These are phyloP conservation scores for Tetracladium marchalianum DNA, from an alignment of 495 filamentous ascomycete species.

Conservation along the genomic window DNA sequence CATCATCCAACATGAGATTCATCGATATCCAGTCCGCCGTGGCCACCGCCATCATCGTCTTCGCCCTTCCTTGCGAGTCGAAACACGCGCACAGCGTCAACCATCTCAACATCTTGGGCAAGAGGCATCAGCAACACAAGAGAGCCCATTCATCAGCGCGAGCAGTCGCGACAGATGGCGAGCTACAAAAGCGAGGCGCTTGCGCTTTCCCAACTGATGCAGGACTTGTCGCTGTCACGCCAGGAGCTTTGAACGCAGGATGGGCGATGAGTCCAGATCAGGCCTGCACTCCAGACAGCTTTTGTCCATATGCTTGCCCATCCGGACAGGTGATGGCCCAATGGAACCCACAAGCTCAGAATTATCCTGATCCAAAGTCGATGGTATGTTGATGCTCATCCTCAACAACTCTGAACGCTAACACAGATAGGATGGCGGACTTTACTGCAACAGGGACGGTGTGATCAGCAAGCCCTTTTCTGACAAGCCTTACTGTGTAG, in stretches of 20 bases:
- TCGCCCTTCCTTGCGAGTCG: constrained; percentile 24
- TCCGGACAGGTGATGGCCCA: constrained; percentile 69
- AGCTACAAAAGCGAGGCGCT: constrained; percentile 26
- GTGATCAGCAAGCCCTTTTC: constrained; percentile 63
- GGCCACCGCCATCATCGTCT: constrained; percentile 35
- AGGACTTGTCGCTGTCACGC: constrained; percentile 59
- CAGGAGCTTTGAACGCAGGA: constrained; percentile 55
- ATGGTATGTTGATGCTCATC: constrained; percentile 46
- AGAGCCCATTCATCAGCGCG: constrained; percentile 10
- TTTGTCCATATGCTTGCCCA: constrained; percentile 73
- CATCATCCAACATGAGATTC: constrained; percentile 33
- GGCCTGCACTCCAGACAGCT: constrained; percentile 55
- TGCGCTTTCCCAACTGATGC: constrained; percentile 60
- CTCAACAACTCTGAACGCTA: constrained; percentile 11
- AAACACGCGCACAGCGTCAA: constrained; percentile 9
- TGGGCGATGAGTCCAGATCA: constrained; percentile 80
- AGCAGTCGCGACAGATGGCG: constrained; percentile 10
- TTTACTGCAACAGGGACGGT: constrained; percentile 63
- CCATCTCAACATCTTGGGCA: constrained; percentile 11
- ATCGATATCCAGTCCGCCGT: constrained; percentile 36
- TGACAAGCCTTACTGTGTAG: constrained; percentile 57
- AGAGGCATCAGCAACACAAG: constrained; percentile 12
- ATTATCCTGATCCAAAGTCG: constrained; percentile 58
- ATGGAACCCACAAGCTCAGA: constrained; percentile 63
- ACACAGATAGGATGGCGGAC: constrained; percentile 56